Percentiles rank a stretch among this genome's conserved stretches.
phyloP scores from a whole-genome alignment of 345 rosid genomes.

The Salix purpurea region DNA sequence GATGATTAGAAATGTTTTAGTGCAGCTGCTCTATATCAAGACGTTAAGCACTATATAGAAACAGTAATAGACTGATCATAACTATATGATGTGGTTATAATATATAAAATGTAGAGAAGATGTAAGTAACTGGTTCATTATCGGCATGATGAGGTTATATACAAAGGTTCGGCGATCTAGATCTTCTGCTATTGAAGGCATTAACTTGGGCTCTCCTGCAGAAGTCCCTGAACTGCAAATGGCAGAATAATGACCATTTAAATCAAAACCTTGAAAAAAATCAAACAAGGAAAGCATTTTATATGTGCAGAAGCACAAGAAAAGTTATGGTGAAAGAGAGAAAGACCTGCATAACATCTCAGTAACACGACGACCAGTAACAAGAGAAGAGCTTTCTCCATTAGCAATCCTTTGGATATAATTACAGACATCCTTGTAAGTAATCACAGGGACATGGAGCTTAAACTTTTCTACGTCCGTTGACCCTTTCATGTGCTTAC shows the following conservation, averaged over 20 bases:
- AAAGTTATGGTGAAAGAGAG: not conserved
- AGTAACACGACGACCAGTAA: slow-evolving; percentile 49
- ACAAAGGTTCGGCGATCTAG: slow-evolving; percentile 62
- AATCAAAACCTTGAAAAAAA: not conserved
- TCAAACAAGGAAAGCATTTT: not conserved
- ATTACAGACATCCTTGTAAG: slow-evolving; percentile 49
- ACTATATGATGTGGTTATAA: not conserved
- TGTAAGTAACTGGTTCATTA: slow-evolving; percentile 46
- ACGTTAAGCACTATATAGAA: not conserved
- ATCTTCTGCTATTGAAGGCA: slow-evolving; percentile 61
- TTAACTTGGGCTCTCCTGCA: slow-evolving; percentile 60
- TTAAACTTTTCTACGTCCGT: slow-evolving; percentile 39
- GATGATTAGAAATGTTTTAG: not conserved
- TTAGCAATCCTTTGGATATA: slow-evolving; percentile 58
- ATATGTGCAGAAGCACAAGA: not conserved
- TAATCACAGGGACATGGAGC: slow-evolving; percentile 42
- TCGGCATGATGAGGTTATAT: slow-evolving; percentile 68
- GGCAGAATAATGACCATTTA: not conserved
- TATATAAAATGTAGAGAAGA: not conserved
- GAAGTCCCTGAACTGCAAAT: slow-evolving; percentile 66
- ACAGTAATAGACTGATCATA: not conserved
- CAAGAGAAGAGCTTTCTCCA: slow-evolving; percentile 53
- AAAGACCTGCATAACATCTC: slow-evolving; percentile 66
- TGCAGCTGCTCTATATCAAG: not conserved
- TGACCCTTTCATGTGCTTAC: slow-evolving; percentile 39